Base-by-base conservation (phyloP, 2,329 filamentous ascomycete species). In the Fusarium newnesense region DNA sequence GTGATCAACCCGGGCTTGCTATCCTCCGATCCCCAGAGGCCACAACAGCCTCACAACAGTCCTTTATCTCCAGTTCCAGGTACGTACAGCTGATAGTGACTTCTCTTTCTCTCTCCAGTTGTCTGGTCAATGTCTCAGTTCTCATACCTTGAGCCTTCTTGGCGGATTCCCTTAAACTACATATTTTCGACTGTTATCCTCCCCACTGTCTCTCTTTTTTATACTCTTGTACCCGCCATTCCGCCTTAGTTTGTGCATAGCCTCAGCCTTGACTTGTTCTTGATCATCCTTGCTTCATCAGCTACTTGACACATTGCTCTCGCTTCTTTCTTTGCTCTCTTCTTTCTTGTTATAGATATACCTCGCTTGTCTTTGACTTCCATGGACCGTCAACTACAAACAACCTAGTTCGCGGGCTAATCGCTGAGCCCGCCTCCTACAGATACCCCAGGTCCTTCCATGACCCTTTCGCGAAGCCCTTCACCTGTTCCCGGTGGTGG, bases 391-490 rank as follows among this genome's bases (percentile, higher is more conserved):
- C 56, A 50, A 67, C 67, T 24, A 49, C 34, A 50, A 62, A 69
- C 67, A 60, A 59, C 57, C 59, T 60, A 56, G 32, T 67, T 70
- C 63, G 60, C 72, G 57, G 69, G 76, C 79, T 81, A 78, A 80
- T 65, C 68, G 73, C 61, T 74, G 68, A 75, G 70, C 67, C 62
- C 70, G 64, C 64, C 44, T 70, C 60, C 65, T 67, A 46, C 63
- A 88, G 87, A 88, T 79, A 91, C 87, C 58, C 87, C 90, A 47
- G 86, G 84, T 76, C 79, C 83, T 75, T 83, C 85, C 78, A 97
- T 97, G 95, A 93, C 93, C 75, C 85, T 96, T 72, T 96, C 95
- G 75, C 91, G 94, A 83, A 97, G 94, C 80, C 94, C 95, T 57
- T 97, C 94, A 63, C 96, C 95, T 70, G 89, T 91, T 72, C 92